Evolutionary conservation across 495 filamentous ascomycete species (phyloP).

Genomic region (Aspergillus saccharolyticus): DNA sequence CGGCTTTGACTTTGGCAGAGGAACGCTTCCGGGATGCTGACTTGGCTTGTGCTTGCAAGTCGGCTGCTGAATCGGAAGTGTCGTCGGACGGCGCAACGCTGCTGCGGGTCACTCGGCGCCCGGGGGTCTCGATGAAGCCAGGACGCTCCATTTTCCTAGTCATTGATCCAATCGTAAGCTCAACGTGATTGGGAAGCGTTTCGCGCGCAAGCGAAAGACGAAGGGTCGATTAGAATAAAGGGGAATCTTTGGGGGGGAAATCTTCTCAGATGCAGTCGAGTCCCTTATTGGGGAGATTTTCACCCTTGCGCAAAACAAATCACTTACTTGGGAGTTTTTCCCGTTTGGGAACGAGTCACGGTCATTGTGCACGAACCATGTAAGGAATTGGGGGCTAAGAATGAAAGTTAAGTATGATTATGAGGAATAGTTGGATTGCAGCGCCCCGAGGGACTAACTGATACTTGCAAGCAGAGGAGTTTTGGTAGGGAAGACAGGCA

Average conservation of each 20-base stretch:
- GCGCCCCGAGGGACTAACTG: constrained; percentile 17
- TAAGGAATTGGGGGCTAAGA: constrained; percentile 5
- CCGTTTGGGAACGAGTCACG: constrained; percentile 46
- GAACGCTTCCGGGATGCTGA: constrained; percentile 33
- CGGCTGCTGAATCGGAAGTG: constrained; percentile 26
- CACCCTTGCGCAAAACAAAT: constrained; percentile 15
- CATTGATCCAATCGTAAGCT: constrained; percentile 2
- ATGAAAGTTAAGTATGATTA: neutral
- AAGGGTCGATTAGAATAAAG: neutral
- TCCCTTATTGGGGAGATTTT: constrained; percentile 14
- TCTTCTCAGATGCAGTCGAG: neutral
- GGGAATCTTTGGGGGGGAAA: neutral
- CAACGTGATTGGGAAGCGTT: neutral
- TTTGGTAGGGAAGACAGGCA: constrained; percentile 13
- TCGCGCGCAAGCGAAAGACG: constrained; percentile 2
- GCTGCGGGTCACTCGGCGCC: constrained; percentile 41
- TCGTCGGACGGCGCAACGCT: constrained; percentile 35
- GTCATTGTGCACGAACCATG: constrained; percentile 34
- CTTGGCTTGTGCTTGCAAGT: constrained; percentile 20
- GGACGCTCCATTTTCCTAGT: constrained; percentile 52
- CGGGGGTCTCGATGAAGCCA: constrained; percentile 55
- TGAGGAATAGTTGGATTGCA: neutral
- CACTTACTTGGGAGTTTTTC: constrained; percentile 48
- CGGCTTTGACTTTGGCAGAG: constrained; percentile 27
- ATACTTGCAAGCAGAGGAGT: constrained; percentile 10